phyloP scores from a whole-genome alignment of 2,329 filamentous ascomycete species.

The Paracamarosporium sp. region DNA sequence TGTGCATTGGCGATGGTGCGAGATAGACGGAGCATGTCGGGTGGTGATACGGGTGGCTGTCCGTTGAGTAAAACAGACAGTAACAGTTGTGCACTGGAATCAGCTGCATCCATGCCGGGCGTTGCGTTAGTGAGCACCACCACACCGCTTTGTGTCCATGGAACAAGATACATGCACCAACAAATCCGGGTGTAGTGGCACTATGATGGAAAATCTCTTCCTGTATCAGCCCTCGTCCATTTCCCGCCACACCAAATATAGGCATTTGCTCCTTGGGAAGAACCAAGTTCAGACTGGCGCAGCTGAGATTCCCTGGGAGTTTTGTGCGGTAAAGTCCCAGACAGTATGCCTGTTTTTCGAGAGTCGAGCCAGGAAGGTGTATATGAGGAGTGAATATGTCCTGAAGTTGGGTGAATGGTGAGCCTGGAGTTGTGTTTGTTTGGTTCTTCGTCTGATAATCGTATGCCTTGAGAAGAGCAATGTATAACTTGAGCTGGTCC shows the following conservation, averaged over 20 bases:
- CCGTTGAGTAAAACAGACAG: conserved; percentile 13
- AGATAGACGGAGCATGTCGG: too few species aligned
- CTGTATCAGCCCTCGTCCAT: too few species aligned
- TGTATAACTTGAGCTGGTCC: conserved; percentile 11
- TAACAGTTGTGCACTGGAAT: conserved; percentile 17
- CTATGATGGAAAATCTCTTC: conserved; percentile 20
- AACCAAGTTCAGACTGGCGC: conserved; percentile 12
- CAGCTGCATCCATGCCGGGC: conserved; percentile 16
- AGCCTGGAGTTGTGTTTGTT: conserved; percentile 10
- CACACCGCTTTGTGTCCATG: conserved; percentile 15
- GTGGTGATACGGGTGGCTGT: too few species aligned
- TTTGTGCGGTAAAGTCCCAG: conserved; percentile 19
- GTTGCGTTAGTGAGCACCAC: conserved; percentile 18
- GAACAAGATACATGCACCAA: conserved; percentile 15
- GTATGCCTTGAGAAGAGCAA: conserved; percentile 14
- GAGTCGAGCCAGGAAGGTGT: not conserved
- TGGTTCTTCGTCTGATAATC: conserved; percentile 8
- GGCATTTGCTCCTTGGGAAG: not conserved
- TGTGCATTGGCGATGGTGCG: not conserved
- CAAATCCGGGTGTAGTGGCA: conserved; percentile 3
- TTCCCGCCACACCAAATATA: conserved; percentile 4
- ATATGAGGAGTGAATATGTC: conserved; percentile 16
- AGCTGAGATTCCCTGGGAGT: conserved; percentile 14
- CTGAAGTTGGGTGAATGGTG: conserved; percentile 13
- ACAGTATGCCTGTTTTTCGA: conserved; percentile 14